Conservation (phyloP, 257 asterid genomes). For the Cynanchum wilfordii region DNA sequence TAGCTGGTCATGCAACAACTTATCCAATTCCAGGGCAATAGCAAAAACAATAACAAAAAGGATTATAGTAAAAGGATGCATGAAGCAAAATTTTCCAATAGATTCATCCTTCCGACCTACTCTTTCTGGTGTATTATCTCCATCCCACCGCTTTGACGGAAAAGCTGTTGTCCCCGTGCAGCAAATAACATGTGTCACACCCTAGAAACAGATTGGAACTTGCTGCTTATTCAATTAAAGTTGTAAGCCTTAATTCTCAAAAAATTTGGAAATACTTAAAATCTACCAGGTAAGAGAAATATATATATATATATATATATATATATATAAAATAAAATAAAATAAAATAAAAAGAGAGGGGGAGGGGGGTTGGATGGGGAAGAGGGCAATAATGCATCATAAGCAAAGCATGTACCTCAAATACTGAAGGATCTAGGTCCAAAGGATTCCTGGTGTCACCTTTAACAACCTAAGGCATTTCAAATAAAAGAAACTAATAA, state of each 20-base stretch:
- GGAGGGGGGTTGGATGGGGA: neutral
- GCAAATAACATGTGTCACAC: conserved; percentile 87
- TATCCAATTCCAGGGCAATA: neutral
- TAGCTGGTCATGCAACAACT: neutral
- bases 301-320: neutral
- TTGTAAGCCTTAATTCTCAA: neutral
- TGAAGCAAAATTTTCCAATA: neutral
- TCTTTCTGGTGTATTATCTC: conserved; percentile 95
- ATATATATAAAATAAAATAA: too few relatives aligned
- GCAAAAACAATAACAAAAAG: neutral
- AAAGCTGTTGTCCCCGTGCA: conserved; percentile 97
- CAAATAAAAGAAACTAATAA: conserved; percentile 13
- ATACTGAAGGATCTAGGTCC: conserved; percentile 66
- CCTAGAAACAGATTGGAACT: conserved; percentile 35
- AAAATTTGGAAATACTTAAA: conserved; percentile 13
- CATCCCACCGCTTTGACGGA: conserved; percentile 95
- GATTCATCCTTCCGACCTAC: conserved; percentile 57
- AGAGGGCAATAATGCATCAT: conserved; percentile 7
- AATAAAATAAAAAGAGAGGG: neutral
- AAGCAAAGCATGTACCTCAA: conserved; percentile 56
- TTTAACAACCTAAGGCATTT: conserved; percentile 56
- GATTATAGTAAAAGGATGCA: neutral
- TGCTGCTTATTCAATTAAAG: neutral
- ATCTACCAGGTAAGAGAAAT: conserved; percentile 1
- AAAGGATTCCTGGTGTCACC: conserved; percentile 75